Evolutionary conservation across 2,329 filamentous ascomycete genomes (phyloP).

Genomic region (Dactylella cylindrospora): DNA sequence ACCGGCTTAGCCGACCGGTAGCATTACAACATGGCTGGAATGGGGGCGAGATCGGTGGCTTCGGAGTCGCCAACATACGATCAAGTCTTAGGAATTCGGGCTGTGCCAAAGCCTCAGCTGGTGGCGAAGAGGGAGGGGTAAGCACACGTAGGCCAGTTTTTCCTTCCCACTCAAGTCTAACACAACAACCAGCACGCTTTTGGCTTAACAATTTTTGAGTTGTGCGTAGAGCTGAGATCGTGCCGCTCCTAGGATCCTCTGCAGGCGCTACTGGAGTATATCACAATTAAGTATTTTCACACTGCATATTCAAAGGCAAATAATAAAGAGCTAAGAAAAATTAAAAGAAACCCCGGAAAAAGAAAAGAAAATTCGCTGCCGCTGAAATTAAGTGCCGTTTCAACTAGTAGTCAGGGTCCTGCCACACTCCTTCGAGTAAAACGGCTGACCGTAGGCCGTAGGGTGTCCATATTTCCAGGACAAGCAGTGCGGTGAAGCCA

Average conservation of each 20-base stretch:
- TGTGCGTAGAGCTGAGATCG: slow-evolving; percentile 37
- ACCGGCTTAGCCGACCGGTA: slow-evolving; percentile 6
- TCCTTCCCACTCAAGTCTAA: not conserved
- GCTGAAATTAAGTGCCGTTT: slow-evolving; percentile 32
- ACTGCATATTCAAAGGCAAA: too few species aligned
- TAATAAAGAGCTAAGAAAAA: too few species aligned
- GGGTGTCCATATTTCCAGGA: slow-evolving; percentile 18
- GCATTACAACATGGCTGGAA: slow-evolving; percentile 26
- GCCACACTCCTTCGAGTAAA: slow-evolving; percentile 30
- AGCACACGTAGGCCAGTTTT: too few species aligned
- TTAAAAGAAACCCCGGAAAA: too few species aligned
- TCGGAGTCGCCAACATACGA: slow-evolving; percentile 19
- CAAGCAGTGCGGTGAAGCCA: not conserved
- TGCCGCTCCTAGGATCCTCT: slow-evolving; percentile 44
- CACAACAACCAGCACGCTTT: not conserved
- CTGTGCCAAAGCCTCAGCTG: slow-evolving; percentile 19
- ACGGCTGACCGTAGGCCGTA: too few species aligned
- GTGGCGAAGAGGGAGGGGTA: slow-evolving; percentile 41
- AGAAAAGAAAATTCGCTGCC: too few species aligned
- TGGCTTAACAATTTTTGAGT: too few species aligned
- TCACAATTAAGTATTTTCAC: too few species aligned
- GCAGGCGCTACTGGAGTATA: slow-evolving; percentile 19
- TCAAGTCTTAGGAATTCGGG: slow-evolving; percentile 5
- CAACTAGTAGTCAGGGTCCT: slow-evolving; percentile 18
- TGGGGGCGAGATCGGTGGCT: slow-evolving; percentile 11